Percentiles rank a stretch among this genome's conserved stretches.
Evolutionary conservation across 305 asterid genomes (phyloP).

Genomic region (Ajuga reptans): DNA sequence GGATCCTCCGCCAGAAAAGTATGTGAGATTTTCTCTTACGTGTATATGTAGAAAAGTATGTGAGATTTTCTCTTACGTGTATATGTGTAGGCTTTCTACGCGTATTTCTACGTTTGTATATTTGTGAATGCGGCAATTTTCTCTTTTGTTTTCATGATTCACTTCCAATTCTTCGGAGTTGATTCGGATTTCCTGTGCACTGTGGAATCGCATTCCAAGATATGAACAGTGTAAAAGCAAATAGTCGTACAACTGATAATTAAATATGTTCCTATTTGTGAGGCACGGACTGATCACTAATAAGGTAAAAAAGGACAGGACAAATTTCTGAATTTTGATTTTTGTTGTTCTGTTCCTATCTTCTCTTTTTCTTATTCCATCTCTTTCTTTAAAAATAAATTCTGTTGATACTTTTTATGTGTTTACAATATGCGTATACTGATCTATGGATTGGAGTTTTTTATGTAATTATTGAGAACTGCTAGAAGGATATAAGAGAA

Average conservation of each 20-base stretch:
- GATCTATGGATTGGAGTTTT: neutral
- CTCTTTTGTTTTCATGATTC: neutral
- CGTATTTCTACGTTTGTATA: neutral
- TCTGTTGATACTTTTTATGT: neutral
- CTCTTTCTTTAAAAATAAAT: neutral
- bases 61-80: neutral
- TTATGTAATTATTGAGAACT: neutral
- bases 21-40: neutral
- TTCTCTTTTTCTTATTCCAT: neutral
- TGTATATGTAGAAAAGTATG: constrained; percentile 32
- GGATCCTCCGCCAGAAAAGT: constrained; percentile 51
- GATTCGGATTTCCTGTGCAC: neutral
- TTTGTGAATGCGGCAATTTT: neutral
- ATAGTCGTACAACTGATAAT: neutral
- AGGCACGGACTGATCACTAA: neutral
- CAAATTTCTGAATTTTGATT: neutral
- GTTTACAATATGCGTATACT: neutral
- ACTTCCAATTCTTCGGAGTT: neutral
- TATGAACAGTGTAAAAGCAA: constrained; percentile 1
- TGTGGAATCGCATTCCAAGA: constrained; percentile 13
- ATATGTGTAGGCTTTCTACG: neutral
- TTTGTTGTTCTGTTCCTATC: neutral
- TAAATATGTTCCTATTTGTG: neutral
- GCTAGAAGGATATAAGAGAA: neutral
- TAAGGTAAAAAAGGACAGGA: neutral